phyloP scores from a whole-genome alignment of 148 eudicot genomes.

The Vaccinium myrtillus region DNA sequence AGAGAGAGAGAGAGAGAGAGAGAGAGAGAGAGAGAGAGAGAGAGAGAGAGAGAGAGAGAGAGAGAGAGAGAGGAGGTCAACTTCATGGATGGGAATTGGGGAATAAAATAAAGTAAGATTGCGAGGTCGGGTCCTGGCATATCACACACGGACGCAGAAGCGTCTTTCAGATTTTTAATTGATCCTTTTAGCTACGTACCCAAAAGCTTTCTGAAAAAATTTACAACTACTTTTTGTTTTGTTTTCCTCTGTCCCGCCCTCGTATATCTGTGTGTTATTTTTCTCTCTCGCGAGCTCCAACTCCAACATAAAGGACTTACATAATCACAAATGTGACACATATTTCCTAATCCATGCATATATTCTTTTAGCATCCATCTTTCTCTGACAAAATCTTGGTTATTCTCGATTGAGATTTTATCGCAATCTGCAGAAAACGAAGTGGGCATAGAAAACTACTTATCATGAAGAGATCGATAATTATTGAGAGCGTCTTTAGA shows the following conservation, averaged over 20 bases:
- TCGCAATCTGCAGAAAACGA: background rate
- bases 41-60: background rate
- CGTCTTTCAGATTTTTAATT: background rate
- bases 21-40: background rate
- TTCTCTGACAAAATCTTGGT: background rate
- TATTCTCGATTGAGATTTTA: background rate
- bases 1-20: background rate
- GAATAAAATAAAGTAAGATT: background rate
- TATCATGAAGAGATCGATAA: too few relatives aligned
- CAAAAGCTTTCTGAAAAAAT: background rate
- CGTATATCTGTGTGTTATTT: too few relatives aligned
- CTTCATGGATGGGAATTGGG: background rate
- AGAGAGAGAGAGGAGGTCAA: background rate
- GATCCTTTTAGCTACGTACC: background rate
- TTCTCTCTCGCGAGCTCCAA: background rate
- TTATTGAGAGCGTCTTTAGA: too few relatives aligned
- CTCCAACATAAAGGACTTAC: background rate
- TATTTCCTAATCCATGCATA: background rate
- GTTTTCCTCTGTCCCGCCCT: background rate
- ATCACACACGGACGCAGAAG: background rate
- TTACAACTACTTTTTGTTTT: background rate
- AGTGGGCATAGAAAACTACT: background rate
- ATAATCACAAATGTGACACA: background rate
- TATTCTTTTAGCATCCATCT: background rate
- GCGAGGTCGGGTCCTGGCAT: constrained; percentile 6